Base-by-base conservation (phyloP, 2,329 filamentous ascomycete species). In the Diaporthe velutina region DNA sequence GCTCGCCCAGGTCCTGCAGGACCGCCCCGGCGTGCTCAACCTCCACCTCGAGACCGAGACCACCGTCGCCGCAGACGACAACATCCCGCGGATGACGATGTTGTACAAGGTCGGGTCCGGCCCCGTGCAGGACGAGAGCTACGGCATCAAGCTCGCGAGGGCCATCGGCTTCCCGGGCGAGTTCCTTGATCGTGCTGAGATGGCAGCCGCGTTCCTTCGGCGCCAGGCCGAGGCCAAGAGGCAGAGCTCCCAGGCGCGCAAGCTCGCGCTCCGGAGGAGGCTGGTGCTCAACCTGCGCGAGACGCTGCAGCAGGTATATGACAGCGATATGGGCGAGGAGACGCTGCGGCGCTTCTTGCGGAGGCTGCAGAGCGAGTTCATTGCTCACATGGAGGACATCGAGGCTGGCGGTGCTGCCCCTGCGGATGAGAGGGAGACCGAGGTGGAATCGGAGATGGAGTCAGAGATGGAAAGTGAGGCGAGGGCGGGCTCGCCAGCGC, bases 61-160 rank as follows among this genome's bases (percentile, higher is more conserved):
- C 60, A 86, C 86, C 0, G 80, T 80, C 1, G 82, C 85, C 0
- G n/a, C 40, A n/a, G n/a, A n/a, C 4, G 40, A 88, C 3, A 87
- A 91, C 1, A 77, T 85, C 4, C 86, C 86, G 1, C 91, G 89
- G 48, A 94, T 98, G 85, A 94, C 89, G 0, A 98, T 98, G 95
- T 86, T 97, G 0, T 98, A 98, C 84, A 96, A 92, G 77, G 89
- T 98, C 50, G 88, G 90, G 0, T 89, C 93, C 19, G 96, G 97
- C 0, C 90, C 90, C 0, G 90, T 94, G 1, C 85, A 90, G 73
- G 91, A 95, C 72, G 86, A 91, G 60, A 92, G 95, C 78, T 99
- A 99, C 79, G 97, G 97, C 0, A 89, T 98, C n/a, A 88, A 92
- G 0, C 88, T 98, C 4, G 95, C 96, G 0, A 90, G 91, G 42